Evolutionary conservation across 2,329 filamentous ascomycete species (phyloP), one percentile per base, ranked within the genome.

Genomic region (Neocatenulostroma microsporum): DNA sequence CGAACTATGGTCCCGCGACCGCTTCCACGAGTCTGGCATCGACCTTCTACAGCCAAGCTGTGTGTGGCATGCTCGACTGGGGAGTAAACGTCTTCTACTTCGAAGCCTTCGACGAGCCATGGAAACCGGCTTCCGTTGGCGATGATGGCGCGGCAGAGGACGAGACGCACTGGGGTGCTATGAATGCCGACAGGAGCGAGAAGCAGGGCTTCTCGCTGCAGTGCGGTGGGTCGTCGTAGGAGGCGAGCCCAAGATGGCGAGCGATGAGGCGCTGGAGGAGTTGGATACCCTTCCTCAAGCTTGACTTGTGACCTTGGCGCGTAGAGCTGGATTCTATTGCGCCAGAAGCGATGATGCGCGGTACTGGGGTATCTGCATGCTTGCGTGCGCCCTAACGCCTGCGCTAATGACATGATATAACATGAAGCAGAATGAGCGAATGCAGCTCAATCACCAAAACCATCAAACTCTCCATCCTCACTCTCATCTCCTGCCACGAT

Each of bases 21-120:
- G 79, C 80, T 21, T 70, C 75, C 27, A 68, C 72, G 26, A 51
- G 67, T 21, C 76, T 78, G 51, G 78, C 78, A 19, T 58, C 69
- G 44, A 64, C 61, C 17, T 84, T 76, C 66, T 84, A 70, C 65
- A 62, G 73, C 49, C 57, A 73, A 30, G 75, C 70, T 45, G 71
- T 82, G 52, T 84, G 80, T 58, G 71, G 70, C 34, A 70, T 80
- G 53, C 62, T 82, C 23, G 68, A 67, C 45, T 82, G 76, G 75
- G 76, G 76, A 42, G 68, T 77, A 45, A 81, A 82, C 50, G 73
- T 78, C 37, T 84, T 84, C 64, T 80, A 74, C 62, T 84, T 84
- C 49, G 80, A 84, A 68, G 79, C 79, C 28, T 82, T 81, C 49
- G 80, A 83, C 50, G 80, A 84, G 72, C 55, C 56, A 41, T 82